Conservation (phyloP, 2,329 filamentous ascomycete species). For the Hymenotorrendiella dingleyae region DNA sequence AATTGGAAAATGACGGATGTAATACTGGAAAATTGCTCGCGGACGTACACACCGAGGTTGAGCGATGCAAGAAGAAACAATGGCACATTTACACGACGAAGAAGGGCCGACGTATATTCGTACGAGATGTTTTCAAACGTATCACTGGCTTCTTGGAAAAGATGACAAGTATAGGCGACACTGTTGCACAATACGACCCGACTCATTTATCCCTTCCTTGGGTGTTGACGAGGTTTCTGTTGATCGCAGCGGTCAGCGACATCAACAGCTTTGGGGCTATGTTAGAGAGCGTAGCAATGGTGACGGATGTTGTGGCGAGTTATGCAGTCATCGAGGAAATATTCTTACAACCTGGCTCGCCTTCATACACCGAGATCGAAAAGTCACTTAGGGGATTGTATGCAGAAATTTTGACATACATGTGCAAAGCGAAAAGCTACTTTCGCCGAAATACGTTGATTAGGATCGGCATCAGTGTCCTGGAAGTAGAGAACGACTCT, state of each 20-base stretch:
- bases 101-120: too few relatives aligned
- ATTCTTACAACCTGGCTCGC: not conserved
- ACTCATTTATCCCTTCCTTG: too few relatives aligned
- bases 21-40: too few relatives aligned
- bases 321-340: conserved; percentile 1
- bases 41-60: too few relatives aligned
- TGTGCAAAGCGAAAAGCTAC: conserved; percentile 4
- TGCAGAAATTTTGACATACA: conserved; percentile 2
- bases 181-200: too few relatives aligned
- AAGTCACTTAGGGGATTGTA: conserved; percentile 5
- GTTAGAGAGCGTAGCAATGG: conserved; percentile 2
- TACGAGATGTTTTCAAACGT: too few relatives aligned
- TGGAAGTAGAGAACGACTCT: not conserved
- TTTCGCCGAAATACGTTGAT: conserved; percentile 1
- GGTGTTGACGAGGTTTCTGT: too few relatives aligned
- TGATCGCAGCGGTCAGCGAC: conserved; percentile 9
- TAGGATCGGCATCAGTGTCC: conserved; percentile 6
- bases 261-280: conserved; percentile 5
- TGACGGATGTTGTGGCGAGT: conserved; percentile 4
- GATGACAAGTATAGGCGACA: too few relatives aligned
- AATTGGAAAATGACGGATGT: too few relatives aligned
- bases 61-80: too few relatives aligned
- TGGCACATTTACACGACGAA: too few relatives aligned
- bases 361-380: not conserved
- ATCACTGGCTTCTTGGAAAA: too few relatives aligned